Base-by-base conservation (phyloP, 2,329 filamentous ascomycete species). In the Phoma sp. region DNA sequence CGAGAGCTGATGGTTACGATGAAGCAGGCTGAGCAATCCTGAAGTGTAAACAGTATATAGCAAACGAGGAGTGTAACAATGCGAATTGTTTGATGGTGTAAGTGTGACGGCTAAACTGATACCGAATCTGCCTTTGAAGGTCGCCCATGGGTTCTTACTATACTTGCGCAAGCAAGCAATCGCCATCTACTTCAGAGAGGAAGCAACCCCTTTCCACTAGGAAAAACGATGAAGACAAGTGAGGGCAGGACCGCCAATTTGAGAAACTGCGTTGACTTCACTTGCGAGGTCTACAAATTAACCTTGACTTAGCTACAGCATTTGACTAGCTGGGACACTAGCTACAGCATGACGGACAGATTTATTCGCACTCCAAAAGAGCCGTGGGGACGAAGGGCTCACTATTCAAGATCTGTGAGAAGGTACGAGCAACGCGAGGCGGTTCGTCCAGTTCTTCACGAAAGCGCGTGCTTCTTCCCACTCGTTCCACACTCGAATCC, bases 381-480 rank as follows among this genome's bases (percentile, higher is more conserved):
- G 51, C 40, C 5, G 39, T 46, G 20, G 34, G 34, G 21, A 54
- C 15, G n/a, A 46, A 49, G n/a, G 39, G 12, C 23, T 40, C 30
- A 17, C 11, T 9, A 12, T 39, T 23, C 18, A 54, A 17, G 5
- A 54, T 54, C 33, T 46, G 25, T 2, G 45, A 40, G 34, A 54
- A 48, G 2, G 46, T 49, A 20, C 28, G 40, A 29, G 45, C 28
- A 15, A 48, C 18, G 12, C 12, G 14, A 18, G 33, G 33, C 42
- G 5, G 39, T 20, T 30, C 11, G 3, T 46, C 28, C 14, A 21
- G 2, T n/a, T 49, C 21, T 20, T 49, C 34, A 5, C 29, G 29
- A 17, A 30, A 40, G 5, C 14, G 29, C 18, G 34, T 23, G 34
- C 21, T 29, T 26, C 29, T 33, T 9, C n/a, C 12, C 5, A 11